Percentiles rank a stretch among this genome's conserved stretches.
Evolutionary conservation across 768 basidiomycete genomes (phyloP).

Genomic region (Suillus placidus): DNA sequence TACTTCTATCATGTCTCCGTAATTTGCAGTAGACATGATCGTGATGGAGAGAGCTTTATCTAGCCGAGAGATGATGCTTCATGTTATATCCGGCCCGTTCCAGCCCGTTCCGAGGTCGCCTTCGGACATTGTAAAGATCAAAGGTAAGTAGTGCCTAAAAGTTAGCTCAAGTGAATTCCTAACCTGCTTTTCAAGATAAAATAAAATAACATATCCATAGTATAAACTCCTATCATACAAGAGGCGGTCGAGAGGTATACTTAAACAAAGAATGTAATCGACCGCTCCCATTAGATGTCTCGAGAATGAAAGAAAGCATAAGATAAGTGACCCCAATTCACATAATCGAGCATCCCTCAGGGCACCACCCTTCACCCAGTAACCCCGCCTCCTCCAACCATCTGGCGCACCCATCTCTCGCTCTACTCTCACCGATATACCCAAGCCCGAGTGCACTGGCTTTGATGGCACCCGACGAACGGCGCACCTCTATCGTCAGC

Average conservation of each 20-base stretch:
- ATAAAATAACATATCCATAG: background rate
- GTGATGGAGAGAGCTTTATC: conserved; percentile 27
- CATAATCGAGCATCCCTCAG: conserved; percentile 28
- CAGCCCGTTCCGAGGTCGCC: background rate
- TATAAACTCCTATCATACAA: background rate
- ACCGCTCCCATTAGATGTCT: background rate
- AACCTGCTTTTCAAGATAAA: background rate
- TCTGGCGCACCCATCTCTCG: background rate
- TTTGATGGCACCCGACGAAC: conserved; percentile 45
- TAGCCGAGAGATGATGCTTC: background rate
- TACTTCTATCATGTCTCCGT: conserved; percentile 18
- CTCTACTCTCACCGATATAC: background rate
- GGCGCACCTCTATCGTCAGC: conserved; percentile 44
- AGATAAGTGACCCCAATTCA: conserved; percentile 4
- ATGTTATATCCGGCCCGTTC: background rate
- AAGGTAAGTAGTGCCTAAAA: too few species aligned
- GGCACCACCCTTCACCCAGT: conserved; percentile 8
- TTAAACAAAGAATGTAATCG: background rate
- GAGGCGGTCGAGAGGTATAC: background rate
- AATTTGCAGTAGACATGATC: conserved; percentile 27
- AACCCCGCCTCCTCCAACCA: conserved; percentile 19
- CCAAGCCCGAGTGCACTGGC: background rate
- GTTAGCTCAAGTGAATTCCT: background rate
- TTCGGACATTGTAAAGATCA: too few species aligned
- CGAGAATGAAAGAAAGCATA: background rate